A percentile compares a stretch with the other conserved stretches of the same genome.
phyloP scores from a whole-genome alignment of 1,284 basidiomycete genomes.

The Sphagnurus paluster region DNA sequence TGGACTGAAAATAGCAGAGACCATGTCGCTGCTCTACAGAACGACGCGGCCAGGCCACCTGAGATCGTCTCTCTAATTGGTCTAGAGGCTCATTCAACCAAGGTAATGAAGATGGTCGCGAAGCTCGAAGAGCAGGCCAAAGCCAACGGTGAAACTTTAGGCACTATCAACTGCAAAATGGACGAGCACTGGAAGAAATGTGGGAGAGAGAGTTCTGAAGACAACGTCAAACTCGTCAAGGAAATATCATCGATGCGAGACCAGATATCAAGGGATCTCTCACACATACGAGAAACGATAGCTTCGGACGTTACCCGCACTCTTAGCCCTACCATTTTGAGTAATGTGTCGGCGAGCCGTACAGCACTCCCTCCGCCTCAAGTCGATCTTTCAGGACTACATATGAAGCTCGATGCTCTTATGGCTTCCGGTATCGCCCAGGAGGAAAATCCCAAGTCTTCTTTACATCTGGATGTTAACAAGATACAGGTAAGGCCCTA shows the following conservation, averaged over 20 bases:
- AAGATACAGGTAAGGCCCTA: slow-evolving; percentile 10
- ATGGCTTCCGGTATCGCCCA: slow-evolving; percentile 1
- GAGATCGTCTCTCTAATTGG: slow-evolving; percentile 13
- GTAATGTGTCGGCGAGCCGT: slow-evolving; percentile 9
- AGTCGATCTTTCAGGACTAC: slow-evolving; percentile 13
- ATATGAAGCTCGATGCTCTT: slow-evolving; percentile 20
- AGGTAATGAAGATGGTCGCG: slow-evolving; percentile 12
- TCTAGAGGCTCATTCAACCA: slow-evolving; percentile 1
- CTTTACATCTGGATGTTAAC: neutral
- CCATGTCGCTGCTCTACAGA: slow-evolving; percentile 37
- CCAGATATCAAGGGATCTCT: slow-evolving; percentile 13
- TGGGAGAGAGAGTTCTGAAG: neutral
- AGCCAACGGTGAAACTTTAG: slow-evolving; percentile 10
- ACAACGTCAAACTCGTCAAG: slow-evolving; percentile 7
- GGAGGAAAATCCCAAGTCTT: neutral
- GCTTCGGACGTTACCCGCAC: neutral
- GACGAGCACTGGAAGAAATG: neutral
- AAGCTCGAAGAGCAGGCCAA: slow-evolving; percentile 17
- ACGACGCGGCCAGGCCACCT: slow-evolving; percentile 32
- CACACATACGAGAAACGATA: slow-evolving; percentile 5
- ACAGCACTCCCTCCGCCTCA: neutral
- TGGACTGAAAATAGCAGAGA: slow-evolving; percentile 34
- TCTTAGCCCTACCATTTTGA: slow-evolving; percentile 1
- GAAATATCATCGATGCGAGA: slow-evolving; percentile 12
- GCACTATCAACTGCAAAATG: slow-evolving; percentile 11